Evolutionary conservation across 2,329 filamentous ascomycete genomes (phyloP).

Genomic region (Fusarium foetens): DNA sequence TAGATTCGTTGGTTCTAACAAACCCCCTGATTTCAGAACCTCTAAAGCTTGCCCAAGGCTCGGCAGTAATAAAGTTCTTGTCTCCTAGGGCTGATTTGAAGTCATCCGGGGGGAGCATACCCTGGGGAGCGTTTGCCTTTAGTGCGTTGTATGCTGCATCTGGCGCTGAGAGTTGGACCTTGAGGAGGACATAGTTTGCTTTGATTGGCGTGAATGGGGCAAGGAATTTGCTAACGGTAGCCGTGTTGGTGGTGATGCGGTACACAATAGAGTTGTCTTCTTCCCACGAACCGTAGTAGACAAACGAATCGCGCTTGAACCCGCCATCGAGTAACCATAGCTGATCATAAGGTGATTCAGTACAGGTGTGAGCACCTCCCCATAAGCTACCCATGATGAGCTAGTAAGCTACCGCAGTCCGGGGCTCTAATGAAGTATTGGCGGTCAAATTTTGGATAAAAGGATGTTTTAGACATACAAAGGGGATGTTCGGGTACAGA

Average conservation of each 20-base stretch:
- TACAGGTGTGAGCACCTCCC: neutral
- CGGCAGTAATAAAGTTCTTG: neutral
- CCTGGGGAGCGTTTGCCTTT: neutral
- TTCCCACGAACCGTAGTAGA: neutral
- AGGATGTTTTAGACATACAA: too few relatives aligned
- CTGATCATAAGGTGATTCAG: neutral
- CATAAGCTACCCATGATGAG: neutral
- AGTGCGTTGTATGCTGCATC: neutral
- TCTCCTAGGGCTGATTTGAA: neutral
- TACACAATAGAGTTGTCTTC: neutral
- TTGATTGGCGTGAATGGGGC: neutral
- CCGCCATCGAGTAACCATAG: neutral
- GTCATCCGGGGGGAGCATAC: neutral
- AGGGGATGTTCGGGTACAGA: too few relatives aligned
- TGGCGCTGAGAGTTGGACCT: neutral
- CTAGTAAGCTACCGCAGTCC: too few relatives aligned
- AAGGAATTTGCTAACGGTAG: fast-evolving
- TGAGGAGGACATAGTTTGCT: neutral
- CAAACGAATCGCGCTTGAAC: neutral
- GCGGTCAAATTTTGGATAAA: too few relatives aligned
- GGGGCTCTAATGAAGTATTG: too few relatives aligned
- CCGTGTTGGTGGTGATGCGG: neutral
- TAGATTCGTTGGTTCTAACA: neutral
- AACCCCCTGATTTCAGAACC: neutral
- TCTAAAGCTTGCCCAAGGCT: neutral